phyloP scores from a whole-genome alignment of 2,329 filamentous ascomycete species.

The Neonectria hederae region DNA sequence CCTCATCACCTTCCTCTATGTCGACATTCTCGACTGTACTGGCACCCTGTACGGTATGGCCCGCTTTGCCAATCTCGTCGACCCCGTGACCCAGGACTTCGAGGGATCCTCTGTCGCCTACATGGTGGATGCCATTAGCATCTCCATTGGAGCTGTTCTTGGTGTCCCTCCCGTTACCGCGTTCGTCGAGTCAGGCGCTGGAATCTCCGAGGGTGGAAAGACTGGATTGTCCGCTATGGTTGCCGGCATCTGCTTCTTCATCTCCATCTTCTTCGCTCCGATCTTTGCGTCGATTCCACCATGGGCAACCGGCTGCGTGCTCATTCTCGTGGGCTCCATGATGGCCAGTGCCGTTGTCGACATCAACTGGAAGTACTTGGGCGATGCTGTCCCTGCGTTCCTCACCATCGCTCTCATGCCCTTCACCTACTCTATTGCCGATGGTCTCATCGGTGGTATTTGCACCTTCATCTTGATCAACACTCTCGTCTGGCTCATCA shows the following conservation, averaged over 20 bases:
- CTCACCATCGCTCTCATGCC: slow-evolving; percentile 87
- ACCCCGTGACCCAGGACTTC: slow-evolving; percentile 86
- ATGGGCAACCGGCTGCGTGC: slow-evolving; percentile 89
- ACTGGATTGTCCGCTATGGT: slow-evolving; percentile 85
- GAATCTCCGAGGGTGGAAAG: slow-evolving; percentile 86
- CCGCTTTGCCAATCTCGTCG: slow-evolving; percentile 80
- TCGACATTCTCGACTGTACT: slow-evolving; percentile 88
- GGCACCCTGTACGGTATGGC: slow-evolving; percentile 93
- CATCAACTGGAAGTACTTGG: slow-evolving; percentile 90
- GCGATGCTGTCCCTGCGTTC: slow-evolving; percentile 86
- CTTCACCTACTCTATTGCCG: slow-evolving; percentile 88
- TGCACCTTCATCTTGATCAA: slow-evolving; percentile 82
- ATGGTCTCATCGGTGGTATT: slow-evolving; percentile 85
- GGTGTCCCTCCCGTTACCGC: slow-evolving; percentile 85
- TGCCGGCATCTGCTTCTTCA: slow-evolving; percentile 84
- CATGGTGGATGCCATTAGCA: slow-evolving; percentile 80
- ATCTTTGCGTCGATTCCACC: slow-evolving; percentile 91
- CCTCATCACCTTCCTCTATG: slow-evolving; percentile 88
- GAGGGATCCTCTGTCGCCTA: slow-evolving; percentile 87
- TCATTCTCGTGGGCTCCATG: slow-evolving; percentile 87
- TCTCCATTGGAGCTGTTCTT: slow-evolving; percentile 82
- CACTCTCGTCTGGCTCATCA: slow-evolving; percentile 73
- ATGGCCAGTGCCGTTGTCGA: slow-evolving; percentile 82
- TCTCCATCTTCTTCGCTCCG: slow-evolving; percentile 88
- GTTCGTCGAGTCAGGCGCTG: slow-evolving; percentile 89